Evolutionary conservation across 179 eudicot genomes (phyloP), one percentile per base, ranked within the genome.

Genomic region (Vitellaria paradoxa): DNA sequence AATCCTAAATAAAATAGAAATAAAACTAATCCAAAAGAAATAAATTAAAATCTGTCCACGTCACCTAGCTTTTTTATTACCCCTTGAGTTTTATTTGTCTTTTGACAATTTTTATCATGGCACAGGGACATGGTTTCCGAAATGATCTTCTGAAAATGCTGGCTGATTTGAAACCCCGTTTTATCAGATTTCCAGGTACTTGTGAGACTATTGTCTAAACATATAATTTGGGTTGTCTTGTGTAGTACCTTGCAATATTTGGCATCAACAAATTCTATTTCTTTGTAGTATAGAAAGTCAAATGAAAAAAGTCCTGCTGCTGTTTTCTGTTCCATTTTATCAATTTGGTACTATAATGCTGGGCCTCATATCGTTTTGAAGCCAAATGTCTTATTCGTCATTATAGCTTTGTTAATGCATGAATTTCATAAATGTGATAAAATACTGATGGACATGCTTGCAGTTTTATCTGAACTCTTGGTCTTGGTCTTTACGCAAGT

Each of bases 151-250:
- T 83, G 83, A 81, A 86, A 70, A 91, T 89, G 97, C 77, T 96
- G 74, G 83, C 84, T 76, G 86, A 77, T 82, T 77, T 96, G 87
- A 90, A 88, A 82, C 99, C 99, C 11, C 80, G 85, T 65, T 96
- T 96, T 78, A 64, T 96, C 73, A 92, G 99, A 88, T 96, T 96
- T 84, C 99, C 99, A 82, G 99, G 99, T 93, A 85, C 72, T 64
- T n/a, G 45, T 42, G 45, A 42, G 3, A 30, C 2, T 30, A 2
- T 30, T 49, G 7, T 65, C 30, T 23, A 1, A 13, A 15, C 15
- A 7, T 52, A 6, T 13, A 50, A 46, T 21, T 12, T 62, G 26
- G 45, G 40, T 45, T 70, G 37, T 78, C 62, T 62, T 37, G 12
- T 49, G 37, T 47, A 62, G 10, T 13, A 37, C 9, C 17, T 45